Percentiles rank a stretch among this genome's conserved stretches.
Conservation (phyloP, 805 yeast species). For the Schwanniomyces vanrijiae region DNA sequence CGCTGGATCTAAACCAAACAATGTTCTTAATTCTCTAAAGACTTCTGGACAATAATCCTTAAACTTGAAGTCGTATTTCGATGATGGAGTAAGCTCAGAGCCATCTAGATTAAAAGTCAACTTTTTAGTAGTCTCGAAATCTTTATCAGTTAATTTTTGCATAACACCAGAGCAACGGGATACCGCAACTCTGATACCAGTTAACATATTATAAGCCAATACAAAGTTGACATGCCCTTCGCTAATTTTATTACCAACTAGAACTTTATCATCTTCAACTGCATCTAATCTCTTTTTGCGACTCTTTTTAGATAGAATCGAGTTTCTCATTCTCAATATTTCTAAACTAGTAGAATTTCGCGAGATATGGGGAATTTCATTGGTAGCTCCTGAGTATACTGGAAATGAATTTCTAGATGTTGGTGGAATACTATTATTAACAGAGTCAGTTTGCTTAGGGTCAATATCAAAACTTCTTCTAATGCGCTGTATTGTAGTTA, state of each 20-base stretch:
- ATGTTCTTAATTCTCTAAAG: conserved; percentile 75
- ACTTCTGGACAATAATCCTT: conserved; percentile 96
- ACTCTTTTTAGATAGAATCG: conserved; percentile 44
- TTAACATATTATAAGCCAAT: conserved; percentile 94
- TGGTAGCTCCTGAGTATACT: conserved; percentile 6
- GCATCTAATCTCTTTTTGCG: conserved; percentile 42
- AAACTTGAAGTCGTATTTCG: conserved; percentile 93
- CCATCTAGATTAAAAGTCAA: conserved; percentile 86
- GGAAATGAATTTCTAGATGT: conserved; percentile 19
- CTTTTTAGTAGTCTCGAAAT: conserved; percentile 73
- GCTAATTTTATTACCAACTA: conserved; percentile 77
- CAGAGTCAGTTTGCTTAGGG: background rate
- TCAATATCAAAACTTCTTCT: background rate
- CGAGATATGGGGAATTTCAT: background rate
- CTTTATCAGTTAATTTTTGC: conserved; percentile 66
- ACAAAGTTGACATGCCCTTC: conserved; percentile 95
- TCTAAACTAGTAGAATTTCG: conserved; percentile 39
- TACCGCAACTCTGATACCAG: conserved; percentile 95
- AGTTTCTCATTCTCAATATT: conserved; percentile 50
- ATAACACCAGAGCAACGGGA: conserved; percentile 87
- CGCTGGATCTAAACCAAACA: conserved; percentile 91
- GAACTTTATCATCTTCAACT: conserved; percentile 54
- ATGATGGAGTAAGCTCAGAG: conserved; percentile 86
- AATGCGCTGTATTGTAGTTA: background rate
- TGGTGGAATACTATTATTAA: conserved; percentile 4